Base-by-base conservation (phyloP, 176 grass and related monocot genomes). In the Musa troglodytarum region DNA sequence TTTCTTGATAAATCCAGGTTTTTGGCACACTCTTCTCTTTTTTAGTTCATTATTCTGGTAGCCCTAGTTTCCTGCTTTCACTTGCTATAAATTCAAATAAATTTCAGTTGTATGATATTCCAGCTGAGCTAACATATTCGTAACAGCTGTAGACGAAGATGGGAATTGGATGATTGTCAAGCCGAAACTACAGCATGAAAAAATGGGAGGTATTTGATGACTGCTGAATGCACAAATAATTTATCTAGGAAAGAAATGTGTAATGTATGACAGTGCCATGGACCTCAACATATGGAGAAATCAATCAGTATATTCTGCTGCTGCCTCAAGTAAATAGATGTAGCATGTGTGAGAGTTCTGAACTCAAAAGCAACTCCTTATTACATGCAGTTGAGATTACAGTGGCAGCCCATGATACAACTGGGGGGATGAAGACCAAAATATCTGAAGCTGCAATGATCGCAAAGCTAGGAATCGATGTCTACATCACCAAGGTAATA, bases 371-470 rank as follows among this genome's bases (percentile, higher is more conserved):
- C 34, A 43, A 43, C 12, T 62, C 13, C 49, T 51, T 79, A 21
- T 50, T 69, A 34, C 52, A 10, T 86, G 76, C 83, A 93, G 94
- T 98, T 78, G 68, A 90, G 57, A 98, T 88, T 72, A 93, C 94
- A 51, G 82, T 98, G 28, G 94, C 90, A 52, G 86, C 88, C 79
- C 94, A 98, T 76, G 94, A 98, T 68, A 98, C 94, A 22, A 91
- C 90, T 56, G 90, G 94, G 25, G 90, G 94, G 61, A 98, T 98
- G 94, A 80, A 98, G 80, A 81, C 94, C 63, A 98, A 98, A 83
- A 91, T 98, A 80, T 52, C 77, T 58, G 94, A 98, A 84, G 90
- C 94, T 82, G 85, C 94, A 56, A 65, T 71, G 64, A 93, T 93
- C 79, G 84, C 94, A 75, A 93, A 82, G 62, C 86, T 93, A 63